Evolutionary conservation across 108 stramenopile species (phyloP).

Genomic region (Mediolabrus comicus): DNA sequence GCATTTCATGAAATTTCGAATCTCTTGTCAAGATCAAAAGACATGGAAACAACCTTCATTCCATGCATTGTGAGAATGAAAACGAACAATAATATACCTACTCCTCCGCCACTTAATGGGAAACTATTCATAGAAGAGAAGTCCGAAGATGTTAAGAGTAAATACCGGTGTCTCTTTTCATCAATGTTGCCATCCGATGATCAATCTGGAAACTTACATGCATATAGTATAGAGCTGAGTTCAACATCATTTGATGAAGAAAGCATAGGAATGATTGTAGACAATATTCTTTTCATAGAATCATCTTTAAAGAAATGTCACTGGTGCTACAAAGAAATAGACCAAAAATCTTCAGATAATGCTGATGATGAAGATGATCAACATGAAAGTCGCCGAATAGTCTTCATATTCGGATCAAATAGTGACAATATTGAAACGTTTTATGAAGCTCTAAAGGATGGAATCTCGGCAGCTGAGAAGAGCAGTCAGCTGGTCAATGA

Average conservation of each 20-base stretch:
- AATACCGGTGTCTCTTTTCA: neutral
- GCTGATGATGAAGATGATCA: neutral
- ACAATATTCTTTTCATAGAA: constrained; percentile 21
- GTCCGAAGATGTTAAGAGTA: neutral
- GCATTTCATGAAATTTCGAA: constrained; percentile 23
- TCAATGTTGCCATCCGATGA: neutral
- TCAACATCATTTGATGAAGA: constrained; percentile 6
- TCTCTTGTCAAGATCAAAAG: constrained; percentile 10
- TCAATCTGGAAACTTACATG: neutral
- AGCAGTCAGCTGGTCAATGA: too few species aligned
- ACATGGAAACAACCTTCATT: constrained; percentile 7
- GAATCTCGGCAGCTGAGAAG: neutral
- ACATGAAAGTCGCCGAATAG: neutral
- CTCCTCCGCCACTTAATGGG: neutral
- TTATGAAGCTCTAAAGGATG: constrained; percentile 8
- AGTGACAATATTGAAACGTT: constrained; percentile 9
- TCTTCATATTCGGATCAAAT: constrained; percentile 17
- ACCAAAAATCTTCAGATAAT: neutral
- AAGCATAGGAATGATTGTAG: constrained; percentile 9
- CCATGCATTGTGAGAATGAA: constrained; percentile 23
- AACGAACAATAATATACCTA: neutral
- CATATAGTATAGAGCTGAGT: constrained; percentile 7
- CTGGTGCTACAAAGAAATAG: constrained; percentile 12
- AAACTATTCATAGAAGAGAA: neutral
- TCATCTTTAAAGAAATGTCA: constrained; percentile 11